phyloP scores from a whole-genome alignment of 805 yeast species.

The Sugiyamaella valdiviana region DNA sequence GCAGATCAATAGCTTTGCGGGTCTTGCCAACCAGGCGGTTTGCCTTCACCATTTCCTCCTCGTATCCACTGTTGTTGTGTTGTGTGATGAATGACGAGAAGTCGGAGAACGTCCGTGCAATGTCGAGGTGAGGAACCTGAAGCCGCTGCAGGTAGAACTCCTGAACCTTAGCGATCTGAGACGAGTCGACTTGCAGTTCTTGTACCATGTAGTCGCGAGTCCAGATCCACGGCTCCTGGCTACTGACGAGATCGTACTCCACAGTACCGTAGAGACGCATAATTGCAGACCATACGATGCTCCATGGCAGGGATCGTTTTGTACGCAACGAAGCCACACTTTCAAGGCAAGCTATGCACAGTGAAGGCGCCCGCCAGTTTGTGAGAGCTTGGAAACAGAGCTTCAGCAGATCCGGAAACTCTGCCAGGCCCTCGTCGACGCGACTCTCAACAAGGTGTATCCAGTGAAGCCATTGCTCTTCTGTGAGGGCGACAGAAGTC shows the following conservation, averaged over 20 bases:
- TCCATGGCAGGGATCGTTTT: neutral
- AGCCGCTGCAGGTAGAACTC: constrained; percentile 21
- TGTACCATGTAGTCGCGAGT: neutral
- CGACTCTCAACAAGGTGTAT: neutral
- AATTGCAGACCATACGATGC: neutral
- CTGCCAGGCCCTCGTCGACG: neutral
- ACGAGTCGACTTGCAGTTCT: constrained; percentile 5
- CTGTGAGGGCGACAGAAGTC: neutral
- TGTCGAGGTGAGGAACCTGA: constrained; percentile 21
- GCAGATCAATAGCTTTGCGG: constrained; percentile 5
- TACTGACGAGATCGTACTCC: neutral
- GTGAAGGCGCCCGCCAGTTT: neutral
- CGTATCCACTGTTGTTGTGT: constrained; percentile 22
- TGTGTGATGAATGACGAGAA: constrained; percentile 26
- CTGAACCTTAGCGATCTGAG: constrained; percentile 1
- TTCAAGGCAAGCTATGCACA: neutral
- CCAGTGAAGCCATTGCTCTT: neutral
- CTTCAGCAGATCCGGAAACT: neutral
- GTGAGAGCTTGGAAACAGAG: neutral
- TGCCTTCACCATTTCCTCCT: constrained; percentile 22
- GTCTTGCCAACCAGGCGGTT: constrained; percentile 20
- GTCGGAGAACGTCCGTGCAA: constrained; percentile 25
- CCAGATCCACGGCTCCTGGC: constrained; percentile 1
- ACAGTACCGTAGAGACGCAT: neutral
- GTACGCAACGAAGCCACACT: neutral